phyloP scores from a whole-genome alignment of 495 filamentous ascomycete species.

The Neurospora tetraspora region DNA sequence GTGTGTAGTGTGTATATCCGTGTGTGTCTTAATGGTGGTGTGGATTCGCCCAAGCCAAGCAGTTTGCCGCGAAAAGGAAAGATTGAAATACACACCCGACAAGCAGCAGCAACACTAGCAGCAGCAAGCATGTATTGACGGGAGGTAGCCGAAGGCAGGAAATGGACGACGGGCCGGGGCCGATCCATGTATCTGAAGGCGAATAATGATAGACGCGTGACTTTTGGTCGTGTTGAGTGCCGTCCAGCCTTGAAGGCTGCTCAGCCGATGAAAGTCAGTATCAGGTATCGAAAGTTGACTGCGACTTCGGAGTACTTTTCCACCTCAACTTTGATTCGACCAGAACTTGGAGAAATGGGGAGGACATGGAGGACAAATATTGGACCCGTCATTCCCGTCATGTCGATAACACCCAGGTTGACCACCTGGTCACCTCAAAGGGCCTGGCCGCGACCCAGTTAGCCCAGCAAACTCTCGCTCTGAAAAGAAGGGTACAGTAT shows the following conservation, averaged over 20 bases:
- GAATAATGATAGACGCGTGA: neutral
- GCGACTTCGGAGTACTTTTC: neutral
- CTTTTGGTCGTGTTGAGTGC: neutral
- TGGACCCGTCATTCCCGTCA: neutral
- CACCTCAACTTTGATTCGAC: neutral
- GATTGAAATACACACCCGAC: neutral
- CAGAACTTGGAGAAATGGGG: neutral
- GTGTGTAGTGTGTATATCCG: neutral
- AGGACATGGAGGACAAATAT: neutral
- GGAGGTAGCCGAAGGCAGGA: neutral
- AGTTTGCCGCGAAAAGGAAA: neutral
- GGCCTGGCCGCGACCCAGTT: neutral
- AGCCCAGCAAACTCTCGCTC: neutral
- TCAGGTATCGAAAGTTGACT: neutral
- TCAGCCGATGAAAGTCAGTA: neutral
- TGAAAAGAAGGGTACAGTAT: neutral
- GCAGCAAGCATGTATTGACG: neutral
- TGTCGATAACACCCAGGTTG: neutral
- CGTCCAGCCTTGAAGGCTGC: neutral
- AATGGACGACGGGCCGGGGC: neutral
- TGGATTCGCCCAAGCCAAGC: neutral
- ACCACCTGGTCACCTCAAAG: neutral
- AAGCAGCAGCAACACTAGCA: neutral
- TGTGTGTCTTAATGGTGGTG: neutral
- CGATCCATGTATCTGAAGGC: neutral